Base-by-base conservation (phyloP, 768 basidiomycete genomes). In the Amanita molliuscula region DNA sequence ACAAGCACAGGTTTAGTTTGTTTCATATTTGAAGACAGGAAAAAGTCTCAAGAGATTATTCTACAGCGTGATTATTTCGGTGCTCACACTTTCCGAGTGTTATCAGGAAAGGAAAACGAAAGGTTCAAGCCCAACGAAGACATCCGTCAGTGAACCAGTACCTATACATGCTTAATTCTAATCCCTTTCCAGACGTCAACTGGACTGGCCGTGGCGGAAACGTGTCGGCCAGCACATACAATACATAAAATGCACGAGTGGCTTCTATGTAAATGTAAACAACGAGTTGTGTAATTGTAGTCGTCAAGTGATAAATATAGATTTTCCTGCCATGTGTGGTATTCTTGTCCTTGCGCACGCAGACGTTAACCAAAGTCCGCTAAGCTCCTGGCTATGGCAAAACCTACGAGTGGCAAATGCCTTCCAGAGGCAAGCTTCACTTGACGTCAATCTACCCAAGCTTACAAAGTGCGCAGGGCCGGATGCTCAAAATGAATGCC, bases 171-270 rank as follows among this genome's bases (percentile, higher is more conserved):
- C 34, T 25, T 8, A 13, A 49, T 23, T 49, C 47, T 34, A n/a
- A 48, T 53, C 44, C 21, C 15, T 44, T 15, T 31, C 10, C 53
- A 88, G 95, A 99, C 72, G 76, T 95, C 72, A 97, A 96, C 77
- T 98, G 95, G 95, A 98, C 94, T 58, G 95, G 95, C 41, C 90
- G 91, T 57, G 95, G 95, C 45, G 95, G 95, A 56, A 91, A 84
- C 58, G 92, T 95, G 50, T 91, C 95, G 48, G 86, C 93, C 34
- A 84, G 80, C 54, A 81, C 85, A 46, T 98, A 98, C 78, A 74
- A 69, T 62, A 72, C 77, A 57, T 78, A 67, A 62, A 5, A 13
- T 44, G 18, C 8, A 10, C 9, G 6, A 13, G 33, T 7, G n/a
- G 35, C 7, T 28, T 15, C 33, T 15, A 48, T 20, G 34, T 48